Evolutionary conservation across 1,139 yeast species (phyloP), one percentile per base, ranked within the genome.

Genomic region (Hyphopichia fennica): DNA sequence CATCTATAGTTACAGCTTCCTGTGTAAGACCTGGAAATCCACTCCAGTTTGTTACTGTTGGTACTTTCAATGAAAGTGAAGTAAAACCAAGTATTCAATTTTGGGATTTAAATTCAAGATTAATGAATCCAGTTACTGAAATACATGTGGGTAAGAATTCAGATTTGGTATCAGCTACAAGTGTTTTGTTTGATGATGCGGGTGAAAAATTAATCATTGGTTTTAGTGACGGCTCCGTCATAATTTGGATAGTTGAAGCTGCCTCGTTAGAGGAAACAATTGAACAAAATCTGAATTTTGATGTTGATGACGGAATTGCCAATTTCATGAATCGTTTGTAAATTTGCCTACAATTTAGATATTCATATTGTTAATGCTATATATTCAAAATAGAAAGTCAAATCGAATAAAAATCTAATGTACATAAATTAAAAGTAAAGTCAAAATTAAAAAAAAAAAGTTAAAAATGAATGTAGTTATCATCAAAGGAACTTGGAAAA

Each of bases 71-170:
- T 18, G 60, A 67, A 16, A 41, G 55, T 25, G 18, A 45, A 23
- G 27, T 48, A 16, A 33, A 47, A 1, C 69, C 81, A 0, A 51
- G 62, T 13, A 52, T 82, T n/a, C 79, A 79, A 43, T 59, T 79
- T 18, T 82, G 86, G 86, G 81, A 82, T 52, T 57, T 83, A 32
- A 53, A 58, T 7, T 54, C 49, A 13, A 69, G 63, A 44, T 40
- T 67, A 2, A 73, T 74, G 43, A 58, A 60, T 10, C 79, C 84
- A 2, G 44, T 74, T 1, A 49, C 60, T 9, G 50, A 64, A 2
- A 49, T 62, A 6, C 51, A 57, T 1, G 41, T 60, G 14, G 34
- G 37, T 3, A 20, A 43, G 4, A 43, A 43, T 6, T 31, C 30
- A 8, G 34, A 44, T 2, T 20, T n/a, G 5, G 9, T 14, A 4